Evolutionary conservation across 805 yeast genomes (phyloP).

Genomic region (Saitoella complicata): DNA sequence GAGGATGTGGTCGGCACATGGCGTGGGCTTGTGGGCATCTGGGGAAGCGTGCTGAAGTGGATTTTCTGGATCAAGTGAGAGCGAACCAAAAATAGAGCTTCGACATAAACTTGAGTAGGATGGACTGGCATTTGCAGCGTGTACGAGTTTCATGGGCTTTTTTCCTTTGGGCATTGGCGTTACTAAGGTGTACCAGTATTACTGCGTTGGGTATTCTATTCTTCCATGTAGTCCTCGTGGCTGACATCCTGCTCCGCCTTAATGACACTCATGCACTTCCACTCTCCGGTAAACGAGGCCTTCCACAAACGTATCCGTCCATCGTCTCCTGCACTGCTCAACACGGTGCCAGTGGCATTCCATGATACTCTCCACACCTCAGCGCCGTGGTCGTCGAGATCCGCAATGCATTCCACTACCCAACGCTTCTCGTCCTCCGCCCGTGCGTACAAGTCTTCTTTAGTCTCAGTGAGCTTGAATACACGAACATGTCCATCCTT

Average conservation of each 20-base stretch:
- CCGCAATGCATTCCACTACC: constrained; percentile 44
- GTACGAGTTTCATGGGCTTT: constrained; percentile 4
- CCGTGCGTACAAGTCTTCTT: not conserved
- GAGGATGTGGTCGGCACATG: too few relatives aligned
- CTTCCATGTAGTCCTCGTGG: not conserved
- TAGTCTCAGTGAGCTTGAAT: constrained; percentile 38
- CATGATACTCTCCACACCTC: constrained; percentile 96
- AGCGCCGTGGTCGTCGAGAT: constrained; percentile 59
- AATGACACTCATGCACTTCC: constrained; percentile 80
- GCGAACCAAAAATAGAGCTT: too few relatives aligned
- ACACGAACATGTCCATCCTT: constrained; percentile 86
- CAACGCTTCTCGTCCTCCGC: constrained; percentile 10
- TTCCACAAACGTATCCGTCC: constrained; percentile 88
- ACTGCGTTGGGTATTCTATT: not conserved
- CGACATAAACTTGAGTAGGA: too few relatives aligned
- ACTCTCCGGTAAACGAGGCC: constrained; percentile 66
- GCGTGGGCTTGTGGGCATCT: too few relatives aligned
- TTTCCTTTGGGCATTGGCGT: constrained; percentile 1
- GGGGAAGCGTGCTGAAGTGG: too few relatives aligned
- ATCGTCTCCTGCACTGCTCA: constrained; percentile 91
- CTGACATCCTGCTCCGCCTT: constrained; percentile 32
- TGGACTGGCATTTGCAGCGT: not conserved
- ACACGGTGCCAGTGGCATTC: constrained; percentile 84
- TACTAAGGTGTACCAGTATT: not conserved
- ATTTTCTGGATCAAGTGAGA: too few relatives aligned